A percentile compares a stretch with the other conserved stretches of the same genome.
Conservation (phyloP, 768 basidiomycete species). For the Termitomyces sp. region DNA sequence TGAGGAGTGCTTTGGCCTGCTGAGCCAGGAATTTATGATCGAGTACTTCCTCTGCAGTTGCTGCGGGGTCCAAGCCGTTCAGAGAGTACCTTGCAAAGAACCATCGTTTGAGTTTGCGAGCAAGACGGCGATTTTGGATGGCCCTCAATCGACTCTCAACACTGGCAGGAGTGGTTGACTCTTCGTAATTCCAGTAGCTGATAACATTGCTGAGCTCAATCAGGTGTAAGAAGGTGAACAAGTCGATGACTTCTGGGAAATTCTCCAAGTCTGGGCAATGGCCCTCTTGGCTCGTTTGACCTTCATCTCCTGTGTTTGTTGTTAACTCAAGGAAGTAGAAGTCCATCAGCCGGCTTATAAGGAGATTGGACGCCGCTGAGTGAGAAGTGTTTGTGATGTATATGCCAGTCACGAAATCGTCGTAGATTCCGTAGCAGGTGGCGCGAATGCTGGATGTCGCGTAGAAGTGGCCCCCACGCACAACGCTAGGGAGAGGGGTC, state of each 20-base stretch:
- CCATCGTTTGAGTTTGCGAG: neutral
- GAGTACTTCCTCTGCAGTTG: neutral
- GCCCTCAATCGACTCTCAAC: no score
- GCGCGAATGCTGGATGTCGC: neutral
- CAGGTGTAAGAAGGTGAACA: neutral
- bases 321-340: neutral
- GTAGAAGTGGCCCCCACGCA: neutral
- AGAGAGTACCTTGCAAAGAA: neutral
- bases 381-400: neutral
- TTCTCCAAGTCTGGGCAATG: neutral
- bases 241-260: neutral
- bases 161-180: no score
- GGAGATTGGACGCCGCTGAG: neutral
- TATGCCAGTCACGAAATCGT: neutral
- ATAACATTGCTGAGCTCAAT: neutral
- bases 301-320: no score
- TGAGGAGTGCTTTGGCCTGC: neutral
- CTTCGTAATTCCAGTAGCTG: no score
- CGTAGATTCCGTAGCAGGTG: neutral
- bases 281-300: no score
- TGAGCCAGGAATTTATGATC: neutral
- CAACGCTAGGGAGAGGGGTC: neutral
- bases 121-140: no score
- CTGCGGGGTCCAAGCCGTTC: neutral
- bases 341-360: neutral